These are phyloP conservation scores for Stygiomarasmius scandens DNA, from an alignment of 1,284 basidiomycete species.

Conservation along the genomic window DNA sequence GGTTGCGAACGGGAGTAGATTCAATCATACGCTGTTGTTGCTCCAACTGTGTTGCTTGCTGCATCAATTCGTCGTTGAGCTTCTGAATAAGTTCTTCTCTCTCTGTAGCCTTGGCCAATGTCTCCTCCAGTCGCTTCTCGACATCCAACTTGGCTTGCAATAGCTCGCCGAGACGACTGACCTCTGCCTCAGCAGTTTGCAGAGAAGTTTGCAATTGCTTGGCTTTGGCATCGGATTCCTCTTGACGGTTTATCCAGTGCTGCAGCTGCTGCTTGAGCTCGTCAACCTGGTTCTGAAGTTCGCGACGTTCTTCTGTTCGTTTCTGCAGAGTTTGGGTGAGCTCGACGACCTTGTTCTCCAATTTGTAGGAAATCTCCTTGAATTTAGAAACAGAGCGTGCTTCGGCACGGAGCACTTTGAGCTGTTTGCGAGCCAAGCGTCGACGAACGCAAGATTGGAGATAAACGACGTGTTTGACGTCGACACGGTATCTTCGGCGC, in stretches of 20 bases:
- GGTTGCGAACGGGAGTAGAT: constrained; percentile 58
- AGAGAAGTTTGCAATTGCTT: constrained; percentile 78
- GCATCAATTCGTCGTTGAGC: constrained; percentile 76
- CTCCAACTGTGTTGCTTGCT: constrained; percentile 79
- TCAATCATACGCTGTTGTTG: constrained; percentile 76
- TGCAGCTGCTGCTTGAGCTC: constrained; percentile 86
- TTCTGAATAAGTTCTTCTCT: constrained; percentile 86
- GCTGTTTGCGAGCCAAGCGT: constrained; percentile 83
- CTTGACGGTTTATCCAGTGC: constrained; percentile 85
- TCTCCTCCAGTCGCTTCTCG: constrained; percentile 83
- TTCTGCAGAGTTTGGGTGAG: constrained; percentile 96
- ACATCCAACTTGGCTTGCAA: constrained; percentile 77
- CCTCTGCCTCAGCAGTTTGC: constrained; percentile 73
- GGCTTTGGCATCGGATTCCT: constrained; percentile 83
- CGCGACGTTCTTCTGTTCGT: constrained; percentile 91
- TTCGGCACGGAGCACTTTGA: constrained; percentile 84
- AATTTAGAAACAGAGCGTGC: constrained; percentile 97
- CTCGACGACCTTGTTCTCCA: constrained; percentile 99
- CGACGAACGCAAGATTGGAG: constrained; percentile 94
- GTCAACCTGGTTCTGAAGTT: constrained; percentile 72
- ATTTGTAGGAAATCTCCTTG: constrained; percentile 97
- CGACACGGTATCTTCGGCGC: constrained; percentile 63
- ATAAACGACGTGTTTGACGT: constrained; percentile 79
- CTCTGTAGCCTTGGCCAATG: constrained; percentile 74
- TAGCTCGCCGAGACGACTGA: constrained; percentile 78